Base-by-base conservation (phyloP, 768 basidiomycete species). In the Amanita phalloides region DNA sequence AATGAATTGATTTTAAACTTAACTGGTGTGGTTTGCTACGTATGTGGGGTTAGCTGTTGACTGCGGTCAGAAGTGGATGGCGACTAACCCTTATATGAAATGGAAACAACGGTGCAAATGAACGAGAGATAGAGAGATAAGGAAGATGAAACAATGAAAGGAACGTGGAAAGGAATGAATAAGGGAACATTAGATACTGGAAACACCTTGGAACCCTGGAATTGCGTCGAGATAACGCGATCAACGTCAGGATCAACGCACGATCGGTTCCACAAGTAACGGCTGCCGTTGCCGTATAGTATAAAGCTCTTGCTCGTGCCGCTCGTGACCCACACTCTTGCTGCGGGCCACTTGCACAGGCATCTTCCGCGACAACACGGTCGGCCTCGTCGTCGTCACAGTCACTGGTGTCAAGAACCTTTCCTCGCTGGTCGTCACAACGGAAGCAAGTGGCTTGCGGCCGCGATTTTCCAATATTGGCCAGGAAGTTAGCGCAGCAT, bases 271-370 rank as follows among this genome's bases (percentile, higher is more conserved):
- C 37, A 49, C 37, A 30, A 2, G 11, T 2, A 45, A 7, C 44
- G 17, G 6, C n/a, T 28, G 44, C 44, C 26, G 44, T 38, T 30
- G 51, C 32, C 43, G 51, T 8, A 36, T 33, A 6, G 21, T 30
- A 52, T 52, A 52, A 52, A 50, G 30, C 37, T 52, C 51, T 44
- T 36, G 44, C n/a, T 45, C 35, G 21, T 13, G 20, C 3, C 44
- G 44, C 23, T 20, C 25, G 28, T 45, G 51, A 45, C 51, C 51
- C 42, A 45, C 51, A 25, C 51, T 52, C 44, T 43, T 52, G 35
- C 51, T 52, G 23, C 51, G 51, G 14, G 43, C 10, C 13, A 37
- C 43, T 21, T 32, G 23, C 30, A 14, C 23, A 36, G 33, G 33
- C 14, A 30, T 17, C 38, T 21, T 43, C 17, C 20, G 23, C 49